A percentile compares a stretch with the other conserved stretches of the same genome.
Conservation (phyloP, 352 stramenopile species). For the Pilasporangium apinafurcum region DNA sequence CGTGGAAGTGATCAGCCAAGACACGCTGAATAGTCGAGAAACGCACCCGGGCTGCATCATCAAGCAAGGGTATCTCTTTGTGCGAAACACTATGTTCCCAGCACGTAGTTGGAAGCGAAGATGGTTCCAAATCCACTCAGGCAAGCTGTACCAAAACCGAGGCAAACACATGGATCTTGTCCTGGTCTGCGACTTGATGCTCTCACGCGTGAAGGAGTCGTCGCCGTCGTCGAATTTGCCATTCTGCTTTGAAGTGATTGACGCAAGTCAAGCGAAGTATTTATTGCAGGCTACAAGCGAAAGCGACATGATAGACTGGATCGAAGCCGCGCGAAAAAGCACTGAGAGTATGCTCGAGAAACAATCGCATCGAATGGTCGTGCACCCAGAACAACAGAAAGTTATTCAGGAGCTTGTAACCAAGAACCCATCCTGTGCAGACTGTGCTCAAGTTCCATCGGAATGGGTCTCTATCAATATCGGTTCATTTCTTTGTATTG, state of each 20-base stretch:
- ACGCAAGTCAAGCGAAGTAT: conserved; percentile 72
- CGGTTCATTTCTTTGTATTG: conserved; percentile 94
- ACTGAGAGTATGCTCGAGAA: conserved; percentile 81
- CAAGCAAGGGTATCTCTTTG: conserved; percentile 83
- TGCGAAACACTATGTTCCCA: conserved; percentile 81
- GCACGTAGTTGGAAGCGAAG: conserved; percentile 78
- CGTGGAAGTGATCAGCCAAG: conserved; percentile 68
- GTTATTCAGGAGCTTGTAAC: conserved; percentile 56
- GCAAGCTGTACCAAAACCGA: conserved; percentile 80
- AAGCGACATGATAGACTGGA: conserved; percentile 72
- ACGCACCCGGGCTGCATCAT: conserved; percentile 25
- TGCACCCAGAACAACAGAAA: conserved; percentile 76
- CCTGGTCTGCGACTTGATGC: conserved; percentile 77
- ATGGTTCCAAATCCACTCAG: conserved; percentile 85
- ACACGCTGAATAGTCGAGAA: conserved; percentile 52
- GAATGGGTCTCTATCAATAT: conserved; percentile 98
- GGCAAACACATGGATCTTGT: conserved; percentile 71
- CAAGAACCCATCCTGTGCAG: conserved; percentile 54
- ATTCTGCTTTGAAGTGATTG: conserved; percentile 82
- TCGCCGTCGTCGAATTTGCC: conserved; percentile 42
- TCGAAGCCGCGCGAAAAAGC: conserved; percentile 71
- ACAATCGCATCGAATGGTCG: conserved; percentile 69
- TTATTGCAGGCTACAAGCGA: conserved; percentile 72
- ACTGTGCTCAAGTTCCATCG: conserved; percentile 70
- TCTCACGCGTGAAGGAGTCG: conserved; percentile 69